Percentiles rank a stretch among this genome's conserved stretches.
These are phyloP conservation scores for Solidago caesia DNA, from an alignment of 129 eudicot genomes.

Conservation along the genomic window DNA sequence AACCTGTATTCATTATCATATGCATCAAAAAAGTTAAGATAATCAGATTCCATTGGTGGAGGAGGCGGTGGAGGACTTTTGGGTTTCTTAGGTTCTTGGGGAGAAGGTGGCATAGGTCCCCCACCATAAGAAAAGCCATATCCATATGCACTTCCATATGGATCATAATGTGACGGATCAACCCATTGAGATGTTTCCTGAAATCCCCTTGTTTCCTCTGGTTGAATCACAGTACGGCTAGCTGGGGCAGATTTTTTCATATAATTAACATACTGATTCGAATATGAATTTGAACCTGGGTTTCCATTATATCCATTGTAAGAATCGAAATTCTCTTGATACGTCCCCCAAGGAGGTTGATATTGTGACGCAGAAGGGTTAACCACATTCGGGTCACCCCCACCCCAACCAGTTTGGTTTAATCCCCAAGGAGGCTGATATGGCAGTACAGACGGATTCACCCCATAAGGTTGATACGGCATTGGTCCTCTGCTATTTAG, in stretches of 20 bases:
- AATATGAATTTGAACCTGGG: slow-evolving; percentile 36
- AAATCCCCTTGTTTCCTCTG: slow-evolving; percentile 45
- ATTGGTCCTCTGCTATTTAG: slow-evolving; percentile 6
- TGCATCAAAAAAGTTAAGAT: slow-evolving; percentile 67
- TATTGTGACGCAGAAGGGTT: slow-evolving; percentile 33
- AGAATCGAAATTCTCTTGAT: slow-evolving; percentile 30
- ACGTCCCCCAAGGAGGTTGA: slow-evolving; percentile 32
- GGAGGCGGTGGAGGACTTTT: slow-evolving; percentile 67
- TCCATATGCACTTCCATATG: slow-evolving; percentile 44
- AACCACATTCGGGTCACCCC: slow-evolving; percentile 25
- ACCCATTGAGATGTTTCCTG: slow-evolving; percentile 33
- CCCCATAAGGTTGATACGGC: slow-evolving; percentile 14
- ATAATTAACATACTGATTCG: slow-evolving; percentile 45
- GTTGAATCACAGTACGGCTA: slow-evolving; percentile 62
- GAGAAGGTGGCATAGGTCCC: slow-evolving; percentile 16
- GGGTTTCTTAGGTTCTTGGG: slow-evolving; percentile 39
- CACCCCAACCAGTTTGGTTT: slow-evolving; percentile 37
- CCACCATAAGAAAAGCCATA: slow-evolving; percentile 49
- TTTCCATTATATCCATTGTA: slow-evolving; percentile 39
- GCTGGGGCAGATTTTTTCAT: slow-evolving; percentile 77
- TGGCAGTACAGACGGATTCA: slow-evolving; percentile 31
- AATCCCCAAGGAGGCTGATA: slow-evolving; percentile 41
- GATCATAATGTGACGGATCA: slow-evolving; percentile 39
- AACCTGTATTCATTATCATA: slow-evolving; percentile 38
- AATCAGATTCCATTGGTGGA: slow-evolving; percentile 64